Conservation (phyloP, 345 rosid species). For the Bruguiera parviflora region DNA sequence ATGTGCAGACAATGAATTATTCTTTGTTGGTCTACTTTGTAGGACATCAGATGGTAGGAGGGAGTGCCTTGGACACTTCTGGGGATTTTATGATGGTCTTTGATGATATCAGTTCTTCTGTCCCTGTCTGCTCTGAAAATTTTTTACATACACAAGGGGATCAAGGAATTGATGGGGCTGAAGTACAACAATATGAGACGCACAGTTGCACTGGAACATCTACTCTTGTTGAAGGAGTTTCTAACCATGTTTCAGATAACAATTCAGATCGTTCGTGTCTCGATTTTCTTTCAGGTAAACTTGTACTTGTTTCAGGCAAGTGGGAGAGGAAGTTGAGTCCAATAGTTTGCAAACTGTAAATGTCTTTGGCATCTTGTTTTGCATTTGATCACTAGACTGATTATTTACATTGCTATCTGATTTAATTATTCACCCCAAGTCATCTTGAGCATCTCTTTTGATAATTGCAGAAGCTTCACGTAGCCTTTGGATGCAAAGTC, state of each 20-base stretch:
- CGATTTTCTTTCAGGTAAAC: constrained; percentile 17
- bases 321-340: constrained; percentile 25
- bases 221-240: constrained; percentile 37
- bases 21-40: constrained; percentile 16
- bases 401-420: not conserved
- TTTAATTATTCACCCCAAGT: not conserved
- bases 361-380: not conserved
- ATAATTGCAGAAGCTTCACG: constrained; percentile 40
- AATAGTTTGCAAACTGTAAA: constrained; percentile 31
- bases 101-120: constrained; percentile 29
- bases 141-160: constrained; percentile 33
- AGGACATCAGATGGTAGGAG: constrained; percentile 41
- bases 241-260: constrained; percentile 25
- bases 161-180: constrained; percentile 28
- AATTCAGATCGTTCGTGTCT: constrained; percentile 23
- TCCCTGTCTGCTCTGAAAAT: constrained; percentile 42
- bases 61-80: not conserved
- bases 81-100: constrained; percentile 4
- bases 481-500: constrained; percentile 22
- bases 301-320: constrained; percentile 26
- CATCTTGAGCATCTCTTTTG: constrained; percentile 5
- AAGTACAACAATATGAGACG: constrained; percentile 39
- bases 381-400: not conserved
- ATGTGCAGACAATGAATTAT: constrained; percentile 8
- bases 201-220: constrained; percentile 43